Base-by-base conservation (phyloP, 225 moss, liverwort and hornwort species). In the Pseudisothecium myosuroides region DNA sequence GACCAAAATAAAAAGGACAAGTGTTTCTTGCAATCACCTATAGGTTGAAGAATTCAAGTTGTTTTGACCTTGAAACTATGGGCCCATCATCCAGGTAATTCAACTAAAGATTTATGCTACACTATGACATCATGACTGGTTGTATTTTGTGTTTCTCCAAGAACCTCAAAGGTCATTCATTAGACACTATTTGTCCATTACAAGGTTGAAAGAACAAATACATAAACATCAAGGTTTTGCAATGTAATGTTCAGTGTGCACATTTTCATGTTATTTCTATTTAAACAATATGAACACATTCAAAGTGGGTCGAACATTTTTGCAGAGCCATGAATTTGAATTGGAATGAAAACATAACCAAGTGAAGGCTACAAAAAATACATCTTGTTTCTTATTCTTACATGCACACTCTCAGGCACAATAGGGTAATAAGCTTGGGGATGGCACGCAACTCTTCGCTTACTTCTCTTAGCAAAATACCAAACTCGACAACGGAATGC, bases 401-500 rank as follows among this genome's bases (percentile, higher is more conserved):
- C 64, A 76, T 91, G 90, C 17, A 86, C 83, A 63, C 21, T 77
- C 45, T 87, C 41, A 9, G 85, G 89, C 5, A 87, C 80, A 81
- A 81, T 24, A 32, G 90, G 67, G 14, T 24, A 47, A 69, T 64
- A 76, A 22, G 76, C 61, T 88, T 88, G 75, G 4, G 87, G 88
- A 75, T 88, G 68, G 80, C 76, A 74, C 1, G 41, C 80, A 34
- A 76, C 41, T 82, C 87, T 86, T 8, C 47, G 60, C 76, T 89
- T 89, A 23, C 36, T 78, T 63, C 87, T 92, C 55, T 68, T 91
- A 6, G 91, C 94, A 18, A 88, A 64, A 65, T 92, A 90, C 86
- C 89, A 91, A 72, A 90, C 80, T 18, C 76, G 91, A 63, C 90
- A 93, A n/a, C 94, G 89, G 12, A 54, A 78, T 17, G 96, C 92